phyloP scores from a whole-genome alignment of 2,329 filamentous ascomycete species.

The Fusarium secorum region DNA sequence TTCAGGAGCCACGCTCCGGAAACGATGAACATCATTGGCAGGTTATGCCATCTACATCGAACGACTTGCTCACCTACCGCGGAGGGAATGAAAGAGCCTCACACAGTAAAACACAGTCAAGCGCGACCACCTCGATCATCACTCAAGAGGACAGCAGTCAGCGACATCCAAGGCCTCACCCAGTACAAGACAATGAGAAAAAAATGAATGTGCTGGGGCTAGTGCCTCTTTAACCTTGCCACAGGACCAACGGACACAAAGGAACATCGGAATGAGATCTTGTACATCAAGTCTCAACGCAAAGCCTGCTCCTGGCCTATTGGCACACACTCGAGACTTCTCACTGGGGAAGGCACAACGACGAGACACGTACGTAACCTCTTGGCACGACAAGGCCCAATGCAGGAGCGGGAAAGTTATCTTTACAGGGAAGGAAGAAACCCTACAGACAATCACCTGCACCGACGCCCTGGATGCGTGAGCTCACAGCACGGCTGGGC shows the following conservation, averaged over 20 bases:
- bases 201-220: neutral
- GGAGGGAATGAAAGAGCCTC: no score
- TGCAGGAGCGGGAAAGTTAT: neutral
- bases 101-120: neutral
- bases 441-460: neutral
- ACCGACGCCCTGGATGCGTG: no score
- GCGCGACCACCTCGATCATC: neutral
- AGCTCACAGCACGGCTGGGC: neutral
- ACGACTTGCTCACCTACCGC: neutral
- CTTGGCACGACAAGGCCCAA: neutral
- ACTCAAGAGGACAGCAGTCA: neutral
- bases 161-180: no score
- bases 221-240: neutral
- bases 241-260: neutral
- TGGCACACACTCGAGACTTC: neutral
- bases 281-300: neutral
- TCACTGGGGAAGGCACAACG: neutral
- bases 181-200: neutral
- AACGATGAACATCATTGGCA: neutral
- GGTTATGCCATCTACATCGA: no score
- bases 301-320: neutral
- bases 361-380: accelerated
- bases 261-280: neutral
- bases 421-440: neutral
- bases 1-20: neutral